Evolutionary conservation across 495 filamentous ascomycete species (phyloP).

Genomic region (Trypethelium eluteriae): DNA sequence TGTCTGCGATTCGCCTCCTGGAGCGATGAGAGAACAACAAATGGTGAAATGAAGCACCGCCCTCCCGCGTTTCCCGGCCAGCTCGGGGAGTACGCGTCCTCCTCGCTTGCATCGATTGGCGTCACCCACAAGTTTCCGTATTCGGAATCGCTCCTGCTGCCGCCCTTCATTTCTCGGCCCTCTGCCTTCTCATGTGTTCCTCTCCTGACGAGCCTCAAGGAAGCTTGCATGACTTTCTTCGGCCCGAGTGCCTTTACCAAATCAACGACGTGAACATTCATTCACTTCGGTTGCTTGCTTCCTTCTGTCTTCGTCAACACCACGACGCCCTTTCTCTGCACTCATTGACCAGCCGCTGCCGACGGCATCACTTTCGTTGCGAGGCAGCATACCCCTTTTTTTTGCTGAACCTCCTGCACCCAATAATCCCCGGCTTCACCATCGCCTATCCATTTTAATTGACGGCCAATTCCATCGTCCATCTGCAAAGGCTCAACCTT

Average conservation of each 20-base stretch:
- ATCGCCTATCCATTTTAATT: neutral
- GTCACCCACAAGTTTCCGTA: neutral
- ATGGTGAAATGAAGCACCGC: constrained; percentile 6
- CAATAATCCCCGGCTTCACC: neutral
- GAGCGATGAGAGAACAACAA: neutral
- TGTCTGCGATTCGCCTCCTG: constrained; percentile 10
- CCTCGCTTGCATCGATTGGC: neutral
- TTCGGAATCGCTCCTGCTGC: neutral
- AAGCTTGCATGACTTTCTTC: neutral
- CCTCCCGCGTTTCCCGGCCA: neutral
- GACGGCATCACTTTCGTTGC: neutral
- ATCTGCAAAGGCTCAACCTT: constrained; percentile 12
- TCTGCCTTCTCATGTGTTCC: neutral
- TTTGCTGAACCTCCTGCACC: neutral
- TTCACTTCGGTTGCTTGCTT: neutral
- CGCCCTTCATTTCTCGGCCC: neutral
- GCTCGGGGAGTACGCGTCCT: neutral
- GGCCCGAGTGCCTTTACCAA: neutral
- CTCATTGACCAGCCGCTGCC: neutral
- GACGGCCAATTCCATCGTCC: neutral
- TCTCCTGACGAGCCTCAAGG: constrained; percentile 1
- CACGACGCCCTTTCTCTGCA: constrained; percentile 8
- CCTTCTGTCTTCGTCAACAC: neutral
- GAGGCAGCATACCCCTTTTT: neutral
- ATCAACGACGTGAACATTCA: neutral